These are phyloP conservation scores for Globisporangium ultimum DNA, from an alignment of 352 stramenopile genomes.

Conservation along the genomic window DNA sequence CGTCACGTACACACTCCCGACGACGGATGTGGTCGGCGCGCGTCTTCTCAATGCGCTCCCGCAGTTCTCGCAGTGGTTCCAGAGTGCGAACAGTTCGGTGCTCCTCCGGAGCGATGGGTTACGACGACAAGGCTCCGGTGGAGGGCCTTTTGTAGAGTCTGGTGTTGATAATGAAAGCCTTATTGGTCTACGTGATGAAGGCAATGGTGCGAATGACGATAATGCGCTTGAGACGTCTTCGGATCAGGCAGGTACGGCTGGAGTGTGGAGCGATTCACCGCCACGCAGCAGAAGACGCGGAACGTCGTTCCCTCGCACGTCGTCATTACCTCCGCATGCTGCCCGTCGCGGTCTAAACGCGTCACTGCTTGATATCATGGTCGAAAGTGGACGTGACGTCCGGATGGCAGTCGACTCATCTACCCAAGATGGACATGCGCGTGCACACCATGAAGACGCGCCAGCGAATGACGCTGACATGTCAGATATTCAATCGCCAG, in stretches of 20 bases:
- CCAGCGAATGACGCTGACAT: too few relatives aligned
- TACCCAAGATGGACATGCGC: too few relatives aligned
- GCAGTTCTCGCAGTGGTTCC: constrained; percentile 29
- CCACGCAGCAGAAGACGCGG: constrained; percentile 5
- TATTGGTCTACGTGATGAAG: neutral
- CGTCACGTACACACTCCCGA: too few relatives aligned
- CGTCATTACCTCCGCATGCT: neutral
- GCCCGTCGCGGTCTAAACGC: neutral
- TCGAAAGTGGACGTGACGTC: neutral
- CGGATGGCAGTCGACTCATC: too few relatives aligned
- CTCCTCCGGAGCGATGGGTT: constrained; percentile 5
- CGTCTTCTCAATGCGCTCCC: constrained; percentile 19
- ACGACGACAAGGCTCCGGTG: constrained; percentile 6
- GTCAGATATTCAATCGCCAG: too few relatives aligned
- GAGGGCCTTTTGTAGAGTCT: neutral
- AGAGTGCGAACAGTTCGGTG: constrained; percentile 11
- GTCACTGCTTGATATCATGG: constrained; percentile 1
- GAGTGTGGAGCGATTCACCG: neutral
- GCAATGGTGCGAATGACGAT: neutral
- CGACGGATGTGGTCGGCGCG: neutral
- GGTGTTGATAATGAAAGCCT: neutral
- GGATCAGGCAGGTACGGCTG: too few relatives aligned
- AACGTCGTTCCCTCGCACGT: neutral
- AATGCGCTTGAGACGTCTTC: too few relatives aligned
- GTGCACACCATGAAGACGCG: too few relatives aligned